phyloP scores from a whole-genome alignment of 1,284 basidiomycete species.

The Apiotrichum gamsii region DNA sequence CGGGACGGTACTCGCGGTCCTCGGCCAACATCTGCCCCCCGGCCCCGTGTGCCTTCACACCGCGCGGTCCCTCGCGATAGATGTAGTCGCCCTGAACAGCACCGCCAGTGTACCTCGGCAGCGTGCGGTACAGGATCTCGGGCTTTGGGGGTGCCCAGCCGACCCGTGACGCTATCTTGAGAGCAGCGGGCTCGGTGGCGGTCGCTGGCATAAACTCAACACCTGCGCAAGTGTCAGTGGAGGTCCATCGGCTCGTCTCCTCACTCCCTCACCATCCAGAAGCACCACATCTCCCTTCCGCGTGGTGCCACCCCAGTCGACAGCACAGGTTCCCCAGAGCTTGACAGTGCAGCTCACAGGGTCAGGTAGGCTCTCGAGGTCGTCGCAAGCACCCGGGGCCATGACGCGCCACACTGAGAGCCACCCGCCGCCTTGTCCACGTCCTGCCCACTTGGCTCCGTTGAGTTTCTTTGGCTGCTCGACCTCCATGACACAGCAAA shows the following conservation, averaged over 20 bases:
- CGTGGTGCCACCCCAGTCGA: constrained; percentile 27
- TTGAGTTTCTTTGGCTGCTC: constrained; percentile 15
- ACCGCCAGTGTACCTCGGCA: constrained; percentile 30
- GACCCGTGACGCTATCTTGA: constrained; percentile 21
- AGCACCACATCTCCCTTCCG: constrained; percentile 38
- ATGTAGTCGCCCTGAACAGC: constrained; percentile 22
- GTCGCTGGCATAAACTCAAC: constrained; percentile 20
- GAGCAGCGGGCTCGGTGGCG: constrained; percentile 20
- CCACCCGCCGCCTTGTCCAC: too few species aligned
- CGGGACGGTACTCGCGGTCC: constrained; percentile 25
- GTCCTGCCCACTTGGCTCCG: too few species aligned
- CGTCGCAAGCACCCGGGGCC: constrained; percentile 11
- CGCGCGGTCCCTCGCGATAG: constrained; percentile 9
- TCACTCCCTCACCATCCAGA: constrained; percentile 37
- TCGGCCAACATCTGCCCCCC: constrained; percentile 6
- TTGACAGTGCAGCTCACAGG: constrained; percentile 27
- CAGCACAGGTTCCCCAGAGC: constrained; percentile 34
- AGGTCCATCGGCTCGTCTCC: too few species aligned
- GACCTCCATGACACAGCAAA: constrained; percentile 33
- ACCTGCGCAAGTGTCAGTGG: too few species aligned
- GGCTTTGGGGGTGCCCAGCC: constrained; percentile 11
- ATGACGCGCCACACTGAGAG: constrained; percentile 38
- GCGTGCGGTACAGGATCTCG: constrained; percentile 33
- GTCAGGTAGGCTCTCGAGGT: background rate
- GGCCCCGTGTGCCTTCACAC: background rate